Base-by-base conservation (phyloP, 768 basidiomycete species). In the Lactifluus hygrophoroides region DNA sequence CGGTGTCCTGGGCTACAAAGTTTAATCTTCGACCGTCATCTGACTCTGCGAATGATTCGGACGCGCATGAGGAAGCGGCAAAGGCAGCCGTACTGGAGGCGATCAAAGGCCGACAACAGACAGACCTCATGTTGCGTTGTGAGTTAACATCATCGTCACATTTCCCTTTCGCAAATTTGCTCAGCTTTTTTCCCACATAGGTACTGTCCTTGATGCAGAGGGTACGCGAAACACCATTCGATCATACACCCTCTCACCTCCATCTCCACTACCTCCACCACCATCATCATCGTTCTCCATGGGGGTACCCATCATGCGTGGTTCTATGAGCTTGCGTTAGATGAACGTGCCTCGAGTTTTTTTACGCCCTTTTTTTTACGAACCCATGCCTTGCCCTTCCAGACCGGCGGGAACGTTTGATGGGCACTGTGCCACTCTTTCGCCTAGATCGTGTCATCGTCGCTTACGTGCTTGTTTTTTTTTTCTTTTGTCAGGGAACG, bases 81-180 rank as follows among this genome's bases (percentile, higher is more conserved):
- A 84, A 85, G 66, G 80, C 79, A 28, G 84, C 85, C 51, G 85
- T 93, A 60, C 73, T 92, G 49, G 90, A 91, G 64, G 85, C 88
- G 58, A 85, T 91, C 80, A 90, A 90, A 69, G 86, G 88, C 56
- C 81, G 90, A 52, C 87, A 92, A 66, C 89, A 91, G 23, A 82
- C 90, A 34, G 93, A 95, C 66, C 83, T 94, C 61, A 89, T 90
- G 83, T 75, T 96, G 59, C 83, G 92, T 66, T 95, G 94, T 94
- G 69, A 75, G 90, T 80, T 51, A 62, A 54, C 45, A 21, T 54
- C 38, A n/a, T 37, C 25, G 35, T 61, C 51, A 48, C 56, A 53
- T 61, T 49, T 28, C 38, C 37, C 55, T 65, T 63, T 65, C 61
- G 60, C 68, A 64, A 64, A 56, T 57, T 55, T 54, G 52, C 47